Evolutionary conservation across 805 yeast genomes (phyloP), one percentile per base, ranked within the genome.

Genomic region (Clavispora asparagi): DNA sequence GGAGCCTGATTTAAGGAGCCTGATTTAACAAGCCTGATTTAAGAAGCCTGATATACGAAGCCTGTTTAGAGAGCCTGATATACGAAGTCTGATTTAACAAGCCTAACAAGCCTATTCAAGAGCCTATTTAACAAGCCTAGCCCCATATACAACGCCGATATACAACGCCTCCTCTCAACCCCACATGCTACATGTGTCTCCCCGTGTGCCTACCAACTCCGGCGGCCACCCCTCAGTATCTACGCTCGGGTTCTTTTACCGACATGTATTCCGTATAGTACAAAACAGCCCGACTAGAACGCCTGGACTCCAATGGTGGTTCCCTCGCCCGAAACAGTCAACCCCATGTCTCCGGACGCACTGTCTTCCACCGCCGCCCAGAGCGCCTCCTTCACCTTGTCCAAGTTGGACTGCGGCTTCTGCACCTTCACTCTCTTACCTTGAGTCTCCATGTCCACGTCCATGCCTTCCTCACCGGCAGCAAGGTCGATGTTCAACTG

Each of bases 231-330:
- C n/a, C n/a, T n/a, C n/a, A n/a, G n/a, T n/a, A n/a, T n/a, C n/a
- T n/a, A n/a, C n/a, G n/a, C n/a, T n/a, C n/a, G n/a, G n/a, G n/a
- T 25, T 14, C 32, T 28, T 14, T 39, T 30, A 39, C 30, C 31
- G 31, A 39, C 41, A 33, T 33, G 13, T 33, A 33, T 33, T 33
- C 37, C 37, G 37, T 33, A 33, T 33, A 9, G 37, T 33, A 33
- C 37, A 33, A 33, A 33, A 33, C 37, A 33, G 37, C 37, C 37
- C 37, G 16, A 13, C 29, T 39, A 70, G 73, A 82, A 63, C 51
- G 75, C 64, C 43, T 89, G 90, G 28, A 84, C 81, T 37, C 96
- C 97, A 53, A 90, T 67, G 11, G 95, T 85, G 30, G 97, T 90
- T 47, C 96, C 96, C 60, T 82, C 80, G 33, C 88, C 87, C 25